phyloP scores from a whole-genome alignment of 2,329 filamentous ascomycete genomes.

The Myriangium duriaei region DNA sequence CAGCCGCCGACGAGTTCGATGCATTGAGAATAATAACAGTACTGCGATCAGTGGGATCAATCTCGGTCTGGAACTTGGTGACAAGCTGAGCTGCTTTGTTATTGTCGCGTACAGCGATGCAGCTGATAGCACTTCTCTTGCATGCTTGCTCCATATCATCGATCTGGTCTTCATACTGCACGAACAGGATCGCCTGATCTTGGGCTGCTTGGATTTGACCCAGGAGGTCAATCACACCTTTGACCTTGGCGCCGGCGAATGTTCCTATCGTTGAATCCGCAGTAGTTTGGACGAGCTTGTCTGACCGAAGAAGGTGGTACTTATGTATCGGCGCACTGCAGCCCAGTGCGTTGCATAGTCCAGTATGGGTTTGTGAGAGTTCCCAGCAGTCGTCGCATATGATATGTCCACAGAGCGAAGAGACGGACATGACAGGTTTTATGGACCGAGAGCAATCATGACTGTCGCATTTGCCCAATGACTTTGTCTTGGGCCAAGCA shows the following conservation, averaged over 20 bases:
- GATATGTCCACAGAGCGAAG: constrained; percentile 40
- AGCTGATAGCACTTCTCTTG: constrained; percentile 18
- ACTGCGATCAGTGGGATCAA: background rate
- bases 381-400: constrained; percentile 33
- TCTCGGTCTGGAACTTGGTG: constrained; percentile 7
- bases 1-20: constrained; percentile 45
- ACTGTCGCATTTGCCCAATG: constrained; percentile 3
- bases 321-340: constrained; percentile 29
- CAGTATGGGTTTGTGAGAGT: constrained; percentile 14
- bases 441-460: background rate
- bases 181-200: constrained; percentile 45
- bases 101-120: constrained; percentile 23
- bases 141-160: constrained; percentile 25
- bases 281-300: constrained; percentile 22
- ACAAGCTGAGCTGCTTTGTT: constrained; percentile 1
- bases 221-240: constrained; percentile 34
- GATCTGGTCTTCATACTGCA: constrained; percentile 39
- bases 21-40: constrained; percentile 47
- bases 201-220: constrained; percentile 22
- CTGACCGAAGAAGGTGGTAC: constrained; percentile 30
- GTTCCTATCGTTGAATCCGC: constrained; percentile 12
- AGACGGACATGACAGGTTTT: constrained; percentile 19
- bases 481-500: background rate
- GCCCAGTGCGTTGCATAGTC: constrained; percentile 27
- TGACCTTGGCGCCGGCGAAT: constrained; percentile 35